Evolutionary conservation across 495 filamentous ascomycete species (phyloP).

Genomic region (Trichoderma asperelloides): DNA sequence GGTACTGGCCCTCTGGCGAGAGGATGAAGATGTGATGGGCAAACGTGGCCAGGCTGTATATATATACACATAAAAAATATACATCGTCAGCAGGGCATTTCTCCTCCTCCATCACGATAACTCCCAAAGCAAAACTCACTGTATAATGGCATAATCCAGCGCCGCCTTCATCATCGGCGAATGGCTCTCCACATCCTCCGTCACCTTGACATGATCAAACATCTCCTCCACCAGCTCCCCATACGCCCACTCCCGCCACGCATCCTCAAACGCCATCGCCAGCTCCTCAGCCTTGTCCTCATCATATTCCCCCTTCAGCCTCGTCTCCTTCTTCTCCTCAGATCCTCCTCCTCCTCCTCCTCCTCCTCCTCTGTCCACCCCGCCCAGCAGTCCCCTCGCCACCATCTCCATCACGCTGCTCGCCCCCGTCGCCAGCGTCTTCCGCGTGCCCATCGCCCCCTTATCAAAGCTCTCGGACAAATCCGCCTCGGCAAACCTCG

Average conservation of each 20-base stretch:
- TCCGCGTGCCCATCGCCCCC: constrained; percentile 51
- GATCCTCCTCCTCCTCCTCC: constrained; percentile 10
- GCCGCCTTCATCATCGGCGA: constrained; percentile 44
- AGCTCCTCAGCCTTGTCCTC: constrained; percentile 43
- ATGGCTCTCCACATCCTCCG: constrained; percentile 47
- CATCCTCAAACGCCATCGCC: constrained; percentile 45
- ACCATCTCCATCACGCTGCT: constrained; percentile 52
- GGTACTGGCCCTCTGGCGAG: constrained; percentile 53
- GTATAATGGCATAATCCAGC: constrained; percentile 48
- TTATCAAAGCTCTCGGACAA: constrained; percentile 65
- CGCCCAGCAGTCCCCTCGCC: constrained; percentile 46
- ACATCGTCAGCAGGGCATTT: background rate
- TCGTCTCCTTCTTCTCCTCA: background rate
- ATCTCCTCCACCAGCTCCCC: constrained; percentile 49
- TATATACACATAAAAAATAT: no score
- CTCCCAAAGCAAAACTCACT: constrained; percentile 25
- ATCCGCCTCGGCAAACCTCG: constrained; percentile 45
- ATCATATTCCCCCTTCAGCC: constrained; percentile 38
- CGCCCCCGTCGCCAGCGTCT: constrained; percentile 55
- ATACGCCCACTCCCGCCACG: constrained; percentile 47
- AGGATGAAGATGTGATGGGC: constrained; percentile 54
- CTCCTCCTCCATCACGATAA: background rate
- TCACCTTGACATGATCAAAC: constrained; percentile 44
- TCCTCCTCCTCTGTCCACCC: constrained; percentile 23
- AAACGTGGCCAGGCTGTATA: constrained; percentile 55